phyloP scores from a whole-genome alignment of 441 rosid species.

The Cnidoscolus chayamansa region DNA sequence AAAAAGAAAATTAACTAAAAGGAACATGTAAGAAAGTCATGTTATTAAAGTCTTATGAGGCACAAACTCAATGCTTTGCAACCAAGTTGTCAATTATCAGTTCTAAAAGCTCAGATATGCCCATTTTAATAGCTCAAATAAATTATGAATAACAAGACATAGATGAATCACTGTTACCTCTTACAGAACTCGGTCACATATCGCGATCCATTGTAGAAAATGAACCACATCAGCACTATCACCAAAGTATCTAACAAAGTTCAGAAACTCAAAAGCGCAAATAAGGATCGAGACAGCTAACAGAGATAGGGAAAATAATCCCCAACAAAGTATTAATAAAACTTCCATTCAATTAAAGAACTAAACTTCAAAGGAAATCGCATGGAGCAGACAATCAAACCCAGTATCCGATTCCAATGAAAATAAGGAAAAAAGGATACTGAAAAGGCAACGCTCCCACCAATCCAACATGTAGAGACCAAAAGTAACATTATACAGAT shows the following conservation, averaged over 20 bases:
- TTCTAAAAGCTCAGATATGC: background rate
- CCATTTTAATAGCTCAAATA: too few relatives aligned
- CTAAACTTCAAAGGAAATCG: background rate
- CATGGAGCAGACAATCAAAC: background rate
- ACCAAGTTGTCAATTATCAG: background rate
- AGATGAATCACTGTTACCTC: constrained; percentile 40
- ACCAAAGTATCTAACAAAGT: constrained; percentile 65
- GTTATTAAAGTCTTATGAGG: background rate
- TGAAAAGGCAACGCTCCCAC: constrained; percentile 98
- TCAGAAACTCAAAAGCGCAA: constrained; percentile 39
- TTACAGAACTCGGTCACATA: constrained; percentile 55
- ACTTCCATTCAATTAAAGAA: background rate
- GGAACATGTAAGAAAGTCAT: too few relatives aligned
- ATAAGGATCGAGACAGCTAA: too few relatives aligned
- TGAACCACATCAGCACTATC: constrained; percentile 81
- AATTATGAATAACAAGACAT: background rate
- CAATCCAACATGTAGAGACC: constrained; percentile 98
- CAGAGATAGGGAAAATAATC: background rate
- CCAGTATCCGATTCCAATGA: background rate
- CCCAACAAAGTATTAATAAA: background rate
- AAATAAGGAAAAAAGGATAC: constrained; percentile 56
- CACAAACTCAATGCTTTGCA: background rate
- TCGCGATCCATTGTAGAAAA: constrained; percentile 70
- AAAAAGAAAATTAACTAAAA: background rate
- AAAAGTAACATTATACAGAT: constrained; percentile 42